A percentile compares a stretch with the other conserved stretches of the same genome.
Evolutionary conservation across 352 stramenopile species (phyloP).

Genomic region (Globisporangium nagaii): DNA sequence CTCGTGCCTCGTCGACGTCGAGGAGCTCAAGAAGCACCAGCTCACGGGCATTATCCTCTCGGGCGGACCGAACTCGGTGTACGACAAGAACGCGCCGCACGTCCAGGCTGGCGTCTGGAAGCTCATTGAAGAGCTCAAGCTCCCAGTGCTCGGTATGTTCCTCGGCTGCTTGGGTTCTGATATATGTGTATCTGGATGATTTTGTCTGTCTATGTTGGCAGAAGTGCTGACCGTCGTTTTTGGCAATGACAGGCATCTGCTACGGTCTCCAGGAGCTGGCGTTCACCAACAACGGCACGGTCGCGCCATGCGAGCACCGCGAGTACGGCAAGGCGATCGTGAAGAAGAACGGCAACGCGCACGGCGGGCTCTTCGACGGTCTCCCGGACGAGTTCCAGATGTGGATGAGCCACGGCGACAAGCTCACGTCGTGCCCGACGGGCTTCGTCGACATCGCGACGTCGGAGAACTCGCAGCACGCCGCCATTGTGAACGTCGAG

Average conservation of each 20-base stretch:
- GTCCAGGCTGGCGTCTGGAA: conserved; percentile 94
- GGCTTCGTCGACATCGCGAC: conserved; percentile 89
- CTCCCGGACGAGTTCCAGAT: conserved; percentile 94
- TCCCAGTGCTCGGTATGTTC: conserved; percentile 90
- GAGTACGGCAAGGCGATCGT: conserved; percentile 98
- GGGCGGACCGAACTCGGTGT: conserved; percentile 95
- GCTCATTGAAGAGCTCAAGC: conserved; percentile 92
- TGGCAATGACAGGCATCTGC: conserved; percentile 85
- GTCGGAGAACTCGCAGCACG: conserved; percentile 90
- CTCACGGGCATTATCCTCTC: conserved; percentile 97
- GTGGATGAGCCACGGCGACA: conserved; percentile 99
- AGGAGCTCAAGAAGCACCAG: conserved; percentile 92
- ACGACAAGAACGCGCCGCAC: conserved; percentile 95
- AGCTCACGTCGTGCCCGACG: conserved; percentile 91
- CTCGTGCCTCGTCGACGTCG: conserved; percentile 92
- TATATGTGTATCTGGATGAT: neutral
- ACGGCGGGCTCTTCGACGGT: conserved; percentile 84
- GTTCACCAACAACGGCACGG: conserved; percentile 94
- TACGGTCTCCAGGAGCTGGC: conserved; percentile 95
- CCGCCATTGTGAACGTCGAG: conserved; percentile 92
- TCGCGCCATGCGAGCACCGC: conserved; percentile 90
- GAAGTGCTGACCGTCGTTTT: conserved; percentile 7
- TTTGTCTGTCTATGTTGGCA: conserved; percentile 1
- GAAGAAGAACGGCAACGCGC: conserved; percentile 48
- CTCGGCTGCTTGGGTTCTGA: neutral